Evolutionary conservation across 805 yeast species (phyloP), one percentile per base, ranked within the genome.

Genomic region (Barnettozyma siamensis): DNA sequence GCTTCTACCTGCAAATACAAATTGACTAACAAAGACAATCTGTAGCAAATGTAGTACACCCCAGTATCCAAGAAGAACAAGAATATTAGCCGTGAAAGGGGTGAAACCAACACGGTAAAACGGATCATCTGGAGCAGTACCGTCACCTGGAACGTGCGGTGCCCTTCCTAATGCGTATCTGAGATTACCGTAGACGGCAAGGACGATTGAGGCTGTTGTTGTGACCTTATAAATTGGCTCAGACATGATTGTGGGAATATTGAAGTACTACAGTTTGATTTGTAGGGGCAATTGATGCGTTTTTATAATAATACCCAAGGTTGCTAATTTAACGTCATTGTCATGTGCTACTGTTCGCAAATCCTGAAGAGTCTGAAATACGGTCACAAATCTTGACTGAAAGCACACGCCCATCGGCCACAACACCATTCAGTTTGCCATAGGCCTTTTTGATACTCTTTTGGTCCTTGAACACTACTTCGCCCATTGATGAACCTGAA

Each of bases 21-120:
- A 67, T 49, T 73, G 75, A 15, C 63, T 44, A 31, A 76, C 65
- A 51, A 74, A 80, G 29, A 66, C 53, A 29, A 73, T 55, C 60
- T 85, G 94, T 30, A 72, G 54, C 2, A 75, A 43, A 44, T 74
- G 70, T 20, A 75, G 63, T 26, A 78, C 44, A 2, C 65, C 64
- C 89, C 89, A 84, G 62, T 69, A 85, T 11, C 73, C 59, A 33
- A 76, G 59, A 2, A 71, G 59, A 13, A 78, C 65, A 12, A 76
- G 43, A 11, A 70, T 58, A 44, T 72, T 70, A 13, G 78, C 77
- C 2, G 88, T 74, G 66, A 85, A 85, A 12, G 95, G 93, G 3
- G 93, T 86, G 51, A 72, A 67, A 6, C 71, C 72, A 7, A 75
- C 75, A 36, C 73, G 69, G 57, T 53, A 62, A 43, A 67, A 70